These are phyloP conservation scores for Colletotrichum melonis DNA, from an alignment of 2,329 filamentous ascomycete genomes.

Conservation along the genomic window DNA sequence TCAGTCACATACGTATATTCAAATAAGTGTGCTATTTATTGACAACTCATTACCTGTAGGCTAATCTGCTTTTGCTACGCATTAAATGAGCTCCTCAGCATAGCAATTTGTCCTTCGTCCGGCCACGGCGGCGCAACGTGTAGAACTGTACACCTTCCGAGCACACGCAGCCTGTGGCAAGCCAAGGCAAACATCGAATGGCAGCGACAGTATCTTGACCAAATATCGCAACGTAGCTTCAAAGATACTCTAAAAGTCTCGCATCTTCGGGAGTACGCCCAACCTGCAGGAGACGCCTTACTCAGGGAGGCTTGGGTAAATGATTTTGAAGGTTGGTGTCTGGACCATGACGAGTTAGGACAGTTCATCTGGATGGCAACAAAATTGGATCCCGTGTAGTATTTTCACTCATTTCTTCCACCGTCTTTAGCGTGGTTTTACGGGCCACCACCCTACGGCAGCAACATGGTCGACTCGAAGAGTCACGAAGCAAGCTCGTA, in stretches of 20 bases:
- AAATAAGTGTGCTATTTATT: neutral
- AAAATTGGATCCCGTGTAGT: slow-evolving; percentile 53
- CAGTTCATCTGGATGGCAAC: neutral
- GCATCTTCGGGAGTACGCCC: neutral
- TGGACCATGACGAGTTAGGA: neutral
- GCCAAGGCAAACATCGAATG: neutral
- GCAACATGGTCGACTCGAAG: too few relatives aligned
- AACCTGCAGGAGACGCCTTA: neutral
- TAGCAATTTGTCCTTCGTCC: neutral
- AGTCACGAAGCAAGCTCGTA: too few relatives aligned
- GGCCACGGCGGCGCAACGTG: neutral
- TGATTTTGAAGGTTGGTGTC: neutral
- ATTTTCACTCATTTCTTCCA: too few relatives aligned
- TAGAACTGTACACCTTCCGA: neutral
- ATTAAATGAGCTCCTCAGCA: too few relatives aligned
- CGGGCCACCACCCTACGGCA: too few relatives aligned
- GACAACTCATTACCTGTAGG: neutral
- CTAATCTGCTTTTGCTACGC: neutral
- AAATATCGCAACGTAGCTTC: neutral
- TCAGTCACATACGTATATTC: neutral
- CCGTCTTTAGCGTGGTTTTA: too few relatives aligned
- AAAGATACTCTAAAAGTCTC: neutral
- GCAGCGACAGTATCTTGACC: neutral
- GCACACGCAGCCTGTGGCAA: neutral
- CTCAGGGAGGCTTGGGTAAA: neutral